Conservation (phyloP, 2,329 filamentous ascomycete genomes). For the Diaporthe vaccinii region DNA sequence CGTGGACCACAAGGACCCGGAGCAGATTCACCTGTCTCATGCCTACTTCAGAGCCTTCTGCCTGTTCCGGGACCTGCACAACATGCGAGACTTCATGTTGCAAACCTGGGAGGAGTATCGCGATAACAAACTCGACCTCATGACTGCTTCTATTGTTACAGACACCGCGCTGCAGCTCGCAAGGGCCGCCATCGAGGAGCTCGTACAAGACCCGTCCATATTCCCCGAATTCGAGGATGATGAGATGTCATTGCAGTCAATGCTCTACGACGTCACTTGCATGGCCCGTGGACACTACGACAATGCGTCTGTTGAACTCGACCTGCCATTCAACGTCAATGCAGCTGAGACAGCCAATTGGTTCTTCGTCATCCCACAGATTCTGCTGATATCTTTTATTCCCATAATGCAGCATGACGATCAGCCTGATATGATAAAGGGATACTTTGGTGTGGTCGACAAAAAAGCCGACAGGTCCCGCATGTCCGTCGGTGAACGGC, state of each 20-base stretch:
- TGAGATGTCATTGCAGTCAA: not conserved
- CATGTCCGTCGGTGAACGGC: not conserved
- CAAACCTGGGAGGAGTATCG: constrained; percentile 17
- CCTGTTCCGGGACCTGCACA: constrained; percentile 6
- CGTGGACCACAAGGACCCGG: not conserved
- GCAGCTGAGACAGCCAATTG: not conserved
- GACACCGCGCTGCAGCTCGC: constrained; percentile 3
- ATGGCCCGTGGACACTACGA: not conserved
- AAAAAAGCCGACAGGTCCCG: not conserved
- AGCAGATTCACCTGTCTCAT: not conserved
- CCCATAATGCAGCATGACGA: not conserved
- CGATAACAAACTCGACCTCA: constrained; percentile 5
- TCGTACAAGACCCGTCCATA: not conserved
- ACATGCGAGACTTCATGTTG: not conserved
- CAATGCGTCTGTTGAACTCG: not conserved
- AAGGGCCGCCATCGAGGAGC: not conserved
- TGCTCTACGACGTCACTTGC: not conserved
- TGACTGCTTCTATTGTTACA: constrained; percentile 8
- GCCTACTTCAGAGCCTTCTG: not conserved
- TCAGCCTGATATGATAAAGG: not conserved
- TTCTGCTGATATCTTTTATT: not conserved
- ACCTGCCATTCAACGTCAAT: not conserved
- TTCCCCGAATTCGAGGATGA: not conserved
- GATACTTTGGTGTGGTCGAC: not conserved
- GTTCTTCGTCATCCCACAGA: not conserved